These are phyloP conservation scores for Plantago ovata DNA, from an alignment of 257 asterid species.

Conservation along the genomic window DNA sequence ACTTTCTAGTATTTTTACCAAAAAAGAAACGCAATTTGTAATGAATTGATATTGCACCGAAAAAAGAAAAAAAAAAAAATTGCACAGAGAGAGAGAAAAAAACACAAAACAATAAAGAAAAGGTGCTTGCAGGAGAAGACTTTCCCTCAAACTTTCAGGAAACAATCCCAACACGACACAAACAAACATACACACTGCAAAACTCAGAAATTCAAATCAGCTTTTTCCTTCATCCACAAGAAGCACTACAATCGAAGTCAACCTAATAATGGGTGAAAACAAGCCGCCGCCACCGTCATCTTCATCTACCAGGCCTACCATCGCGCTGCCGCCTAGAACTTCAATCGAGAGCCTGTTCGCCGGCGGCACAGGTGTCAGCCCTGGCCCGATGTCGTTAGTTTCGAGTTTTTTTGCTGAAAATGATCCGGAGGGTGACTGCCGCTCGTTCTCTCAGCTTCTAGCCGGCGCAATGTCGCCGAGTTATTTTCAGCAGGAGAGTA, in stretches of 20 bases:
- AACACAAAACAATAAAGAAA: neutral
- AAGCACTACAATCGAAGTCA: constrained; percentile 18
- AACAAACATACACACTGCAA: neutral
- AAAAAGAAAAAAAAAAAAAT: neutral
- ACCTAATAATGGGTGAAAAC: constrained; percentile 48
- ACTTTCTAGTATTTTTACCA: too few species aligned
- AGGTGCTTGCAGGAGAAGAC: neutral
- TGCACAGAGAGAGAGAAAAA: neutral
- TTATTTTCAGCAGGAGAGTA: constrained; percentile 26
- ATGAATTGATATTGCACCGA: neutral
- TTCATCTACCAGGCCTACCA: constrained; percentile 47
- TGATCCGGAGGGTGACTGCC: constrained; percentile 60
- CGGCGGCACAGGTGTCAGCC: constrained; percentile 54
- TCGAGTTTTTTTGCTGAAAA: constrained; percentile 70
- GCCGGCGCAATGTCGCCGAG: constrained; percentile 48
- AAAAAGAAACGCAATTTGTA: neutral
- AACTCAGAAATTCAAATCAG: constrained; percentile 2
- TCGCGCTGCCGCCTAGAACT: constrained; percentile 40
- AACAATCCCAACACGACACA: neutral
- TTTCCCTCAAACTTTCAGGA: neutral
- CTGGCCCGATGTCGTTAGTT: constrained; percentile 76
- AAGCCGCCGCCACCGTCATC: constrained; percentile 30
- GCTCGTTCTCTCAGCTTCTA: constrained; percentile 80
- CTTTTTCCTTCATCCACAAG: constrained; percentile 8
- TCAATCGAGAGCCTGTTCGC: constrained; percentile 43